Evolutionary conservation across 805 yeast species (phyloP), one percentile per base, ranked within the genome.

Genomic region (Lipomyces starkeyi): DNA sequence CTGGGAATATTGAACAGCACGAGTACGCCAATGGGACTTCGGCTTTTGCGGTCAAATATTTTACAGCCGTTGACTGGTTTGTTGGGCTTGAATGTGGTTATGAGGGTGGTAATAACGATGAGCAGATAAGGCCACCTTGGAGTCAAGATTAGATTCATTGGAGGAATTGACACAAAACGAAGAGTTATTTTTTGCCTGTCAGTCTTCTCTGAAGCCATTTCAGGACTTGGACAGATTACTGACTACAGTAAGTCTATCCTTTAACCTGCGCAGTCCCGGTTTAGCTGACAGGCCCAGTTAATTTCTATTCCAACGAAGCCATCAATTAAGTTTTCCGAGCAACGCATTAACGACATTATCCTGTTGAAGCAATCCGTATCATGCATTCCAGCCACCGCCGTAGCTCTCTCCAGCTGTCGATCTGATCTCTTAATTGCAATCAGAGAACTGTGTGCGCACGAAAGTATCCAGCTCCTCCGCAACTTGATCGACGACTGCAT

Each of bases 1-100:
- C 76, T 79, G 37, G 81, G 80, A 32, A 76, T 77, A 54, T 68
- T 84, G 57, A 78, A 84, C 69, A 69, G 73, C 0, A 83, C 85
- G 0, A 66, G 73, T 0, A 84, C 87, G 0, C 81, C 79, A 62
- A 84, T 84, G 87, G 87, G 87, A 0, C 75, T 73, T 17, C 70
- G 86, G 61, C 66, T 80, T 6, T 73, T 85, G 59, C 78, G 79
- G 67, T 81, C 77, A 47, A 83, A 79, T 62, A 79, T 84, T 2
- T 68, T 84, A n/a, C 87, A 84, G 65, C 87, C 87, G 0, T 71
- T 84, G 17, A 82, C 84, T 25, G 70, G 68, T 63, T 52, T 25
- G 53, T 17, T 29, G 25, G n/a, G 47, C 32, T 29, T 29, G 7
- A n/a, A 49, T 47, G 11, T 13, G 20, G 7, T 11, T 3, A 34